phyloP scores from a whole-genome alignment of 352 stramenopile species.

The Blastocystis sp. region DNA sequence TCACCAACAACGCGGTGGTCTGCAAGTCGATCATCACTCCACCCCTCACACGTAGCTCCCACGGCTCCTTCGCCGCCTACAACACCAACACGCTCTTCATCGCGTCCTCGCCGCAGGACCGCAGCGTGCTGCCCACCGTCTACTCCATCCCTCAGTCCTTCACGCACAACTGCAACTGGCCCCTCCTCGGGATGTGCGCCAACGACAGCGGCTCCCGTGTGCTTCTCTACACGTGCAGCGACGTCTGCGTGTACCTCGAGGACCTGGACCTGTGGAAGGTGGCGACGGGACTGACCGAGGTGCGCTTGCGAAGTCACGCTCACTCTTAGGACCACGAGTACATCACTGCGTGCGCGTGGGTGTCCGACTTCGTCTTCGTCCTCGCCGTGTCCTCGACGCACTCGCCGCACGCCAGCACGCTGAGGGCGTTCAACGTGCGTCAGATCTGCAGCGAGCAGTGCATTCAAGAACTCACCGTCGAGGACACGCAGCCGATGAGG shows the following conservation, averaged over 20 bases:
- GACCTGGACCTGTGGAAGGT: conserved; percentile 20
- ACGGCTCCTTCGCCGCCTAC: conserved; percentile 45
- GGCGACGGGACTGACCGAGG: neutral
- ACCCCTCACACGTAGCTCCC: neutral
- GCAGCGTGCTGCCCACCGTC: neutral
- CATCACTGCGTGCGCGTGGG: conserved; percentile 32
- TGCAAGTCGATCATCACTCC: neutral
- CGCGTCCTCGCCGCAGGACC: neutral
- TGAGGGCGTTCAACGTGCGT: neutral
- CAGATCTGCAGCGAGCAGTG: neutral
- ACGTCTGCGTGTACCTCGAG: conserved; percentile 44
- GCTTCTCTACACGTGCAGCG: conserved; percentile 27
- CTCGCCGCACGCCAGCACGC: neutral
- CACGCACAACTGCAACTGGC: conserved; percentile 33
- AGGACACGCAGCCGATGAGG: neutral
- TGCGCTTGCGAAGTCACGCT: neutral
- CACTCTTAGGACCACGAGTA: conserved; percentile 19
- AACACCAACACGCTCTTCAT: conserved; percentile 13
- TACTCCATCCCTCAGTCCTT: conserved; percentile 40
- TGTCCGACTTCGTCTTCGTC: conserved; percentile 6
- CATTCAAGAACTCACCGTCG: neutral
- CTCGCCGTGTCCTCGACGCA: neutral
- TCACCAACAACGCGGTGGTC: neutral
- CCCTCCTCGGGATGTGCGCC: conserved; percentile 8
- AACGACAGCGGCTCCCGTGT: neutral